Conservation (phyloP, 1,284 basidiomycete genomes). For the Phylloporus sp. region DNA sequence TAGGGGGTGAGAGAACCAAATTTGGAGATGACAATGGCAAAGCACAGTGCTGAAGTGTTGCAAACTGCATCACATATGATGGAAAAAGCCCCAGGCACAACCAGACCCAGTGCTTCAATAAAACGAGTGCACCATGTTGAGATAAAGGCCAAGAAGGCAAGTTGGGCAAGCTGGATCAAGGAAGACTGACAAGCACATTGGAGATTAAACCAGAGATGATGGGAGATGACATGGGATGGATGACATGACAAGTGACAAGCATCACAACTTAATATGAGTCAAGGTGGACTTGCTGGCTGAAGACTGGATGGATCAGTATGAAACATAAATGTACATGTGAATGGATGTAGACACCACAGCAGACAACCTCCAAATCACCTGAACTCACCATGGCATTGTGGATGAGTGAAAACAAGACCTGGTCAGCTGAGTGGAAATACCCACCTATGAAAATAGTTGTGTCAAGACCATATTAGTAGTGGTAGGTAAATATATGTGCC, state of each 20-base stretch:
- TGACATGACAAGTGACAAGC: not conserved
- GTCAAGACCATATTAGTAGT: too few relatives aligned
- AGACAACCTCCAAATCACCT: too few relatives aligned
- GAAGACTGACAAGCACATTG: not conserved
- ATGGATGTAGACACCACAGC: too few relatives aligned
- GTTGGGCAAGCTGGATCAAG: not conserved
- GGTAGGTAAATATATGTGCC: too few relatives aligned
- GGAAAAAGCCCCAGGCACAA: not conserved
- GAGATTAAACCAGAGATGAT: not conserved
- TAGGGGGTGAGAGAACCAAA: not conserved
- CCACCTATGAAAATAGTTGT: too few relatives aligned
- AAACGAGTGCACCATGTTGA: not conserved
- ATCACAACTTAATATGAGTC: not conserved
- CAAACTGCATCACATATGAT: not conserved
- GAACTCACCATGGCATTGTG: too few relatives aligned
- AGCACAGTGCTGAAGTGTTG: not conserved
- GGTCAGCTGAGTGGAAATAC: too few relatives aligned
- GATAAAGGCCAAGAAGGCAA: not conserved
- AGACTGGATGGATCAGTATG: not conserved
- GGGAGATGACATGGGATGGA: not conserved
- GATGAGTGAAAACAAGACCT: too few relatives aligned
- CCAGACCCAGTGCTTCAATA: not conserved
- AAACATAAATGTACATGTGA: too few relatives aligned
- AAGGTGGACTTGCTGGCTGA: not conserved
- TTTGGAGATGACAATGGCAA: not conserved